phyloP scores from a whole-genome alignment of 495 filamentous ascomycete genomes.

The Talaromyces thailandensis region DNA sequence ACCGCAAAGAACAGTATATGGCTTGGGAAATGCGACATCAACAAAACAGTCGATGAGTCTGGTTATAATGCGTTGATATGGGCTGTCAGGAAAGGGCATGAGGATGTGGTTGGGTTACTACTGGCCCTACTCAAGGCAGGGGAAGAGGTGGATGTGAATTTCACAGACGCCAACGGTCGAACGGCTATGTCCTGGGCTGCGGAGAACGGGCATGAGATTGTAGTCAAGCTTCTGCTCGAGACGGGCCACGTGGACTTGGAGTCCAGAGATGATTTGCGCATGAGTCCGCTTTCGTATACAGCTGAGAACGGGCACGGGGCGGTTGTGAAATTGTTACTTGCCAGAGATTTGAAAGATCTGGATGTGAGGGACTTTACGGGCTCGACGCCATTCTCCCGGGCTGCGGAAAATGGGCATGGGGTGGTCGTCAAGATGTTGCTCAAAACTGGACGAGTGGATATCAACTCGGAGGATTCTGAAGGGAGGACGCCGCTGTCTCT shows the following conservation, averaged over 20 bases:
- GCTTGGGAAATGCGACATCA: not conserved
- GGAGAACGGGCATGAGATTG: constrained; percentile 11
- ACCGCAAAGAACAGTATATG: constrained; percentile 5
- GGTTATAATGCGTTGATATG: not conserved
- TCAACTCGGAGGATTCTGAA: not conserved
- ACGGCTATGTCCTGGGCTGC: constrained; percentile 22
- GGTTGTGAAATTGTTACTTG: constrained; percentile 6
- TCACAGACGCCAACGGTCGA: constrained; percentile 15
- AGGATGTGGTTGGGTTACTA: constrained; percentile 17
- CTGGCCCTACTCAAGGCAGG: not conserved
- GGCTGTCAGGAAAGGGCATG: not conserved
- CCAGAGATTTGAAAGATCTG: not conserved
- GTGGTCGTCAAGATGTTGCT: constrained; percentile 8
- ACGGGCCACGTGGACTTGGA: constrained; percentile 1
- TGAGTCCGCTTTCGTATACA: constrained; percentile 10
- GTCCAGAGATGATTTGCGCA: constrained; percentile 6
- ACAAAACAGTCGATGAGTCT: not conserved
- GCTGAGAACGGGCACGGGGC: constrained; percentile 8
- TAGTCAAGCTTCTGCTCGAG: constrained; percentile 14
- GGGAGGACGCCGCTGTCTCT: constrained; percentile 4
- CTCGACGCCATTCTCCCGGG: constrained; percentile 7
- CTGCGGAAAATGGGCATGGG: constrained; percentile 8
- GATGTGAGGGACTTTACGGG: not conserved
- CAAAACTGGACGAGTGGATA: not conserved
- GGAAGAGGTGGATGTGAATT: constrained; percentile 14